These are phyloP conservation scores for Lagerstroemia speciosa DNA, from an alignment of 345 rosid species.

Conservation along the genomic window DNA sequence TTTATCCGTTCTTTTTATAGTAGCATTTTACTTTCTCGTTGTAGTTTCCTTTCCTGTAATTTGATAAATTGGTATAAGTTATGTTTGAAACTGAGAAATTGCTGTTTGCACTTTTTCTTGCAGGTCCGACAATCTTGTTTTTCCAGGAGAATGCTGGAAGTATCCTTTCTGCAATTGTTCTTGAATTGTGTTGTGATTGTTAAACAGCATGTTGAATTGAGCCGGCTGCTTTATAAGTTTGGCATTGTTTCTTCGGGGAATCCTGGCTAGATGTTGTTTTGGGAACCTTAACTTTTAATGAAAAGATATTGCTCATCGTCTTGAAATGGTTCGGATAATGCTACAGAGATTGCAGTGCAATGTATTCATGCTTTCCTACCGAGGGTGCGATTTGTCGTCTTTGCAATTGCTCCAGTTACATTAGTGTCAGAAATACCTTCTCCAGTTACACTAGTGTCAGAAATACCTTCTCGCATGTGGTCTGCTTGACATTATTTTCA, in stretches of 20 bases:
- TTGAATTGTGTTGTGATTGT: not conserved
- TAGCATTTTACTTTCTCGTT: not conserved
- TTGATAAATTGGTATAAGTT: not conserved
- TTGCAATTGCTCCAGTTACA: not conserved
- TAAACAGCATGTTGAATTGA: not conserved
- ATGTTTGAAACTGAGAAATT: not conserved
- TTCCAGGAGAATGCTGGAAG: constrained; percentile 99
- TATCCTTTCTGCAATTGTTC: constrained; percentile 43
- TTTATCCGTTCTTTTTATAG: not conserved
- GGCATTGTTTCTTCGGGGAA: not conserved
- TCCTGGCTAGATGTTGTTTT: constrained; percentile 4
- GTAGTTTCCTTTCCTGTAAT: not conserved
- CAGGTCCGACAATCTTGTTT: constrained; percentile 96
- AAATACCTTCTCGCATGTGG: constrained; percentile 1
- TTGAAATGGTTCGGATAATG: constrained; percentile 91
- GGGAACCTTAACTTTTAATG: constrained; percentile 40
- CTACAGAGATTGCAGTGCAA: constrained; percentile 81
- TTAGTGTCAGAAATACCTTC: not conserved
- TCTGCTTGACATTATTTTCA: not conserved
- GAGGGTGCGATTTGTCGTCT: constrained; percentile 48
- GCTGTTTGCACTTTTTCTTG: constrained; percentile 16
- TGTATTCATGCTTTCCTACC: constrained; percentile 97
- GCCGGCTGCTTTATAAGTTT: not conserved
- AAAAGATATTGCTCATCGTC: constrained; percentile 93
- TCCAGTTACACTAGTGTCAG: constrained; percentile 5